phyloP scores from a whole-genome alignment of 805 yeast genomes.

The Saturnispora bothae region DNA sequence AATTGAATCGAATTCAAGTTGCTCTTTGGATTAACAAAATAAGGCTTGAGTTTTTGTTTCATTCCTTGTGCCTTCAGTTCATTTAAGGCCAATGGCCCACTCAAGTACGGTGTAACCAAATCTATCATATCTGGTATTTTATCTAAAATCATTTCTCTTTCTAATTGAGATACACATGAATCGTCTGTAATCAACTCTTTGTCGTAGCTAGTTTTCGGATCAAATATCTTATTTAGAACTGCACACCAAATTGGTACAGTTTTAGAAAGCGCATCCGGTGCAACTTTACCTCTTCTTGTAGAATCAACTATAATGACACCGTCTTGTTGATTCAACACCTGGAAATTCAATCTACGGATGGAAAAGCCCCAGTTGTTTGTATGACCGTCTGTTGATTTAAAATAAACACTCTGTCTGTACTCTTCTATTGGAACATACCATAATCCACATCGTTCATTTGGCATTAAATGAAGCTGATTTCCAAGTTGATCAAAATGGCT shows the following conservation, averaged over 20 bases:
- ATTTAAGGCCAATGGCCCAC: slow-evolving; percentile 10
- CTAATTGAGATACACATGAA: slow-evolving; percentile 44
- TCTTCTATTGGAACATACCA: slow-evolving; percentile 60
- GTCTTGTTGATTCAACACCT: slow-evolving; percentile 47
- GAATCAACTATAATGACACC: slow-evolving; percentile 59
- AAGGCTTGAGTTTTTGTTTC: slow-evolving; percentile 48
- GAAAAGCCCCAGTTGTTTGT: slow-evolving; percentile 73
- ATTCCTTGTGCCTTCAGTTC: slow-evolving; percentile 20
- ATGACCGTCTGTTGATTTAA: slow-evolving; percentile 91
- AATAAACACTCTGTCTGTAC: slow-evolving; percentile 44
- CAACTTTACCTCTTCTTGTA: slow-evolving; percentile 71
- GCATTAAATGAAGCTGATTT: too few relatives aligned
- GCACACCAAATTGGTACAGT: slow-evolving; percentile 92
- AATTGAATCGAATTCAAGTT: slow-evolving; percentile 8
- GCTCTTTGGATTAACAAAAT: slow-evolving; percentile 57
- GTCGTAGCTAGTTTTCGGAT: slow-evolving; percentile 21
- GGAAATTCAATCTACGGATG: slow-evolving; percentile 62
- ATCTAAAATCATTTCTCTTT: slow-evolving; percentile 39
- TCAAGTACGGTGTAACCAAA: slow-evolving; percentile 1
- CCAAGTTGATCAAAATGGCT: slow-evolving; percentile 27
- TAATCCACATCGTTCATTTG: slow-evolving; percentile 79
- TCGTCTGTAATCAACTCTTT: slow-evolving; percentile 31
- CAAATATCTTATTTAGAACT: slow-evolving; percentile 49
- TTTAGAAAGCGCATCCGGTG: slow-evolving; percentile 82
- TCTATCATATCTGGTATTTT: slow-evolving; percentile 29